Conservation (phyloP, 805 yeast species). For the Sugiyamaella mastotermitis region DNA sequence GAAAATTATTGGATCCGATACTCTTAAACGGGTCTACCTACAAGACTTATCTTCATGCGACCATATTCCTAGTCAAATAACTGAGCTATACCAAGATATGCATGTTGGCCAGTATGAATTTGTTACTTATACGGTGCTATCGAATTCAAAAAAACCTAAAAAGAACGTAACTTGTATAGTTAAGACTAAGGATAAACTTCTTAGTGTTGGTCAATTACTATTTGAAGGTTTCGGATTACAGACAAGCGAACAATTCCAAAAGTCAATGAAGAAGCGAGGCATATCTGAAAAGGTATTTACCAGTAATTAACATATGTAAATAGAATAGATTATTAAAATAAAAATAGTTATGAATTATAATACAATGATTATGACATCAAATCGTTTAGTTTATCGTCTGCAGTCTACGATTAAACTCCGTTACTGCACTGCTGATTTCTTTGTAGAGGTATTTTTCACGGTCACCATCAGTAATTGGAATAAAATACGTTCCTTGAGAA, state of each 20-base stretch:
- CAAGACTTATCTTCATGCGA: no score
- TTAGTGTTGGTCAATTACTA: constrained; percentile 1
- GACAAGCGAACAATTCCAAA: constrained; percentile 5
- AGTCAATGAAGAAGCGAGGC: constrained; percentile 8
- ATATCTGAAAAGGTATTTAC: background rate
- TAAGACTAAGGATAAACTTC: background rate
- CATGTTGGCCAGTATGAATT: no score
- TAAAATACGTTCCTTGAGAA: constrained; percentile 48
- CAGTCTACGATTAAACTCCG: constrained; percentile 50
- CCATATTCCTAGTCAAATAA: no score
- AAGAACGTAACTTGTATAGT: background rate
- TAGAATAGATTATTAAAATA: background rate
- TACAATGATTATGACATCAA: background rate
- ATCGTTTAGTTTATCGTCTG: constrained; percentile 20
- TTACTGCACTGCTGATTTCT: constrained; percentile 74
- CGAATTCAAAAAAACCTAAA: no score
- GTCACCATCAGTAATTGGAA: constrained; percentile 67
- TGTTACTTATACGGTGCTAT: no score
- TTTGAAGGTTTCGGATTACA: constrained; percentile 6
- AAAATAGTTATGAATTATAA: background rate
- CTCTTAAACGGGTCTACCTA: no score
- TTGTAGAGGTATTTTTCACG: constrained; percentile 63
- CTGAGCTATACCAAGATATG: no score
- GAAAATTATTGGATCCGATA: no score
- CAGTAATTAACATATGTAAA: background rate